A percentile compares a stretch with the other conserved stretches of the same genome.
phyloP scores from a whole-genome alignment of 2,329 filamentous ascomycete species.

The Colletotrichum tabaci region DNA sequence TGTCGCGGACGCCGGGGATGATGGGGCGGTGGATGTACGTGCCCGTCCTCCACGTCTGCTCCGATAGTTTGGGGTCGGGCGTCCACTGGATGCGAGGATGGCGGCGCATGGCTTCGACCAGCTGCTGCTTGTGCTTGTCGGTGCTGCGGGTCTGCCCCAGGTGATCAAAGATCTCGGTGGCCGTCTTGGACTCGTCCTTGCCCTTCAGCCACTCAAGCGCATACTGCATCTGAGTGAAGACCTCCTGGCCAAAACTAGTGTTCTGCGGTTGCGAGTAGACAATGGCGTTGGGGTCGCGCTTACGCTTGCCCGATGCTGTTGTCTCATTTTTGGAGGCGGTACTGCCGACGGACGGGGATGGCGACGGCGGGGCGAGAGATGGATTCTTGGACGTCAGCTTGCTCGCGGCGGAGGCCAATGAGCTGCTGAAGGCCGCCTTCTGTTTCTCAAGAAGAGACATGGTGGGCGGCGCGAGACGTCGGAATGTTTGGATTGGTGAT shows the following conservation, averaged over 20 bases:
- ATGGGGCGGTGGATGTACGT: conserved; percentile 88
- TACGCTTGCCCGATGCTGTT: conserved; percentile 75
- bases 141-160: conserved; percentile 78
- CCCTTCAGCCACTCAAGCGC: conserved; percentile 87
- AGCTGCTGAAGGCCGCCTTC: conserved; percentile 73
- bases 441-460: conserved; percentile 77
- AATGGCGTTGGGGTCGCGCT: conserved; percentile 68
- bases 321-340: conserved; percentile 66
- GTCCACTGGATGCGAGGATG: conserved; percentile 73
- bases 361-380: conserved; percentile 71
- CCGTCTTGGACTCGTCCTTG: conserved; percentile 77
- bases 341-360: conserved; percentile 71
- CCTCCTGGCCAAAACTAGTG: conserved; percentile 82
- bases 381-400: conserved; percentile 70
- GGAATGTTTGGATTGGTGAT: too few relatives aligned
- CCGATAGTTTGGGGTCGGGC: conserved; percentile 72
- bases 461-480: conserved; percentile 46
- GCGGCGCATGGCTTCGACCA: conserved; percentile 78
- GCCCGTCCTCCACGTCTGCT: conserved; percentile 76
- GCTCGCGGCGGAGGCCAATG: conserved; percentile 73
- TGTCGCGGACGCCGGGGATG: conserved; percentile 83
- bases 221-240: conserved; percentile 90
- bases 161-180: conserved; percentile 85
- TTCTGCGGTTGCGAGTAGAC: conserved; percentile 84
- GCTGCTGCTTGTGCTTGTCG: conserved; percentile 73